Conservation (phyloP, 73 alveolate species). For the Paramecium biaurelia region DNA sequence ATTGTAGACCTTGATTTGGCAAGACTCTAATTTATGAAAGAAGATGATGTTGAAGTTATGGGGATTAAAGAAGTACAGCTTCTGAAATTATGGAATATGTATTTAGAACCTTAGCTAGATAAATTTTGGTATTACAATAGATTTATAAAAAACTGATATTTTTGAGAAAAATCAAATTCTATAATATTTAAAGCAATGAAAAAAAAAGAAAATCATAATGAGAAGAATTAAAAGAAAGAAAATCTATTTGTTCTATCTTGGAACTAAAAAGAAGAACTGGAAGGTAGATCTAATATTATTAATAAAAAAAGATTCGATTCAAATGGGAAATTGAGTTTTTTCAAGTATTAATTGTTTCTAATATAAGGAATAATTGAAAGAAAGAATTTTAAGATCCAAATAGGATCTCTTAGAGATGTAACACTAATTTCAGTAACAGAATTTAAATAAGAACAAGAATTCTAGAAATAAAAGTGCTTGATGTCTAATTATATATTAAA, state of each 20-base stretch:
- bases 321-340: not conserved
- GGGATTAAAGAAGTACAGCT: too few species aligned
- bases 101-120: too few species aligned
- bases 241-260: not conserved
- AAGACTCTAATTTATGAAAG: too few species aligned
- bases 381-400: not conserved
- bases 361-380: not conserved
- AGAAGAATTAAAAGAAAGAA: not conserved
- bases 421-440: not conserved
- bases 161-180: not conserved
- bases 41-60: too few species aligned
- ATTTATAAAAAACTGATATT: not conserved
- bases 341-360: not conserved
- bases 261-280: not conserved
- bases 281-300: not conserved
- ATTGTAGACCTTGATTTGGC: too few species aligned
- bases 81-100: too few species aligned
- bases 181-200: not conserved
- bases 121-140: too few species aligned
- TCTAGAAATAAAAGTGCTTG: not conserved
- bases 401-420: not conserved
- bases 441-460: not conserved
- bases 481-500: not conserved
- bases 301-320: not conserved
- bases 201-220: not conserved